These are phyloP conservation scores for Podospora fimiseda DNA, from an alignment of 495 filamentous ascomycete genomes.

Conservation along the genomic window DNA sequence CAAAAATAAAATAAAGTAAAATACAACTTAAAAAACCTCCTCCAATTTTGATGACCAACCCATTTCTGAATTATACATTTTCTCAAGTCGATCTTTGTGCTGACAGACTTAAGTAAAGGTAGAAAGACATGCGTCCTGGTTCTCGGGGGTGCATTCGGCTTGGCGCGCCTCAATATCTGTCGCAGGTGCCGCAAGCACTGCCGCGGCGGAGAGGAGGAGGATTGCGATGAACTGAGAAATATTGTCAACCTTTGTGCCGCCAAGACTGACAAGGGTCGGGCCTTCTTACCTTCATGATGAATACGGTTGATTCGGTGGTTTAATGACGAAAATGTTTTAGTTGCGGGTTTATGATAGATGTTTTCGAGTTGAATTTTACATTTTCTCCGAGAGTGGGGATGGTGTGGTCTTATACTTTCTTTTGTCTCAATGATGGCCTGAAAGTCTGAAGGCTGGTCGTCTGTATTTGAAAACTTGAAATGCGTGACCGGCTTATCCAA, in stretches of 20 bases:
- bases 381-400: too few species aligned
- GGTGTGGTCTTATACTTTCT: too few species aligned
- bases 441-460: too few species aligned
- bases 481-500: too few species aligned
- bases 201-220: neutral
- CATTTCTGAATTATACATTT: too few species aligned
- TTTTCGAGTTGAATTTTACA: too few species aligned
- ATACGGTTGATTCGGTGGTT: neutral
- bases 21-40: too few species aligned
- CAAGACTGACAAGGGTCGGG: neutral
- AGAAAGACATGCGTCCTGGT: neutral
- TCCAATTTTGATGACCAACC: too few species aligned
- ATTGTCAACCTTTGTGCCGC: neutral
- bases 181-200: neutral
- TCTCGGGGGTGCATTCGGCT: neutral
- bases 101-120: slow-evolving; percentile 1
- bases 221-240: neutral
- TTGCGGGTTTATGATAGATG: too few species aligned
- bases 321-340: neutral
- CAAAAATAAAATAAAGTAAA: too few species aligned
- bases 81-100: too few species aligned
- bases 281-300: neutral
- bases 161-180: neutral
- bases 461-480: neutral
- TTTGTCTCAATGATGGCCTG: too few species aligned